phyloP scores from a whole-genome alignment of 2,329 filamentous ascomycete species.

The Cyphellophora attinorum region DNA sequence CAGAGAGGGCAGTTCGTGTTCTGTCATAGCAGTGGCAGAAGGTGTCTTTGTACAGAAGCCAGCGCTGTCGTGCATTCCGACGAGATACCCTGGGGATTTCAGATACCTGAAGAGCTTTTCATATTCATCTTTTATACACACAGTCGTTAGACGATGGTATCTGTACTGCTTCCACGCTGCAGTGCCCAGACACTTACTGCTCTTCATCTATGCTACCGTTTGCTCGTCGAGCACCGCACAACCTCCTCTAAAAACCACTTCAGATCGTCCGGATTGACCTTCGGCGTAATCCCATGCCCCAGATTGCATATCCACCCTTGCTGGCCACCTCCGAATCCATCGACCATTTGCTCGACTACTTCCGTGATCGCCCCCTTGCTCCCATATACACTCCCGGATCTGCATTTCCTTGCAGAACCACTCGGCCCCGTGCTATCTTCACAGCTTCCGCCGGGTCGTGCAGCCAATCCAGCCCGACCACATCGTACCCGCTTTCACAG shows the following conservation, averaged over 20 bases:
- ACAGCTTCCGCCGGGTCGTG: slow-evolving; percentile 80
- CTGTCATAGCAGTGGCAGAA: no score
- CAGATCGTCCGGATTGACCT: slow-evolving; percentile 86
- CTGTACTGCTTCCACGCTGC: no score
- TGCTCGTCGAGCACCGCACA: no score
- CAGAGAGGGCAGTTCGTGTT: no score
- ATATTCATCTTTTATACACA: no score
- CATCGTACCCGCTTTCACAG: slow-evolving; percentile 82
- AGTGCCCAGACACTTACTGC: no score
- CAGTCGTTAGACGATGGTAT: no score
- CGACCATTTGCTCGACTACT: slow-evolving; percentile 76
- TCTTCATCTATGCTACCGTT: no score
- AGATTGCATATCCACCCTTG: slow-evolving; percentile 96
- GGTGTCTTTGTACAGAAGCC: no score
- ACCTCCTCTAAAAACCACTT: slow-evolving; percentile 93
- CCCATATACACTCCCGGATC: slow-evolving; percentile 91
- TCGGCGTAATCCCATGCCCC: slow-evolving; percentile 93
- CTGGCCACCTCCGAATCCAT: slow-evolving; percentile 73
- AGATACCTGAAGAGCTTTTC: no score
- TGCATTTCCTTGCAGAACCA: slow-evolving; percentile 87
- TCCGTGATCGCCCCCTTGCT: slow-evolving; percentile 69
- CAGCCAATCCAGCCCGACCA: slow-evolving; percentile 91
- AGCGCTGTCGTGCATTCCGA: no score
- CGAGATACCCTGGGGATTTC: no score
- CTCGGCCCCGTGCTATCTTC: slow-evolving; percentile 65